Conservation (phyloP, 345 rosid genomes). For the Crucihimalaya himalaica region DNA sequence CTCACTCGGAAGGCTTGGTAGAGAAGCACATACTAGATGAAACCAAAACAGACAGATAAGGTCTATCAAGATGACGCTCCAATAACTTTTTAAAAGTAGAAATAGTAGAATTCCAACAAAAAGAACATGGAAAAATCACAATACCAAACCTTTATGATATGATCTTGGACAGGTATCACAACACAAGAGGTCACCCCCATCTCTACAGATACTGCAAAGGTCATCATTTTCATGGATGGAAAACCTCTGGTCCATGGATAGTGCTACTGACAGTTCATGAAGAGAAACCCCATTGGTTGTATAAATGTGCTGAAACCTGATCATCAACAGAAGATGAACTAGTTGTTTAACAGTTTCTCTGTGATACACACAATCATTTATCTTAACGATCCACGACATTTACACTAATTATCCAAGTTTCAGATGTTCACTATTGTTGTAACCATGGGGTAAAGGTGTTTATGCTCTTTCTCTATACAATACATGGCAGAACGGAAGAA, state of each 20-base stretch:
- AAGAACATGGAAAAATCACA: conserved; percentile 7
- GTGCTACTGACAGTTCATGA: conserved; percentile 77
- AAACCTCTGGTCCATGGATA: conserved; percentile 57
- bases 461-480: neutral
- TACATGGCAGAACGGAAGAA: neutral
- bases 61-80: conserved; percentile 13
- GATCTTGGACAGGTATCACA: conserved; percentile 98
- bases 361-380: neutral
- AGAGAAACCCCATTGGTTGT: conserved; percentile 98
- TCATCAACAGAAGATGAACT: conserved; percentile 15
- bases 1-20: conserved; percentile 59
- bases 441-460: neutral
- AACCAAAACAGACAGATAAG: conserved; percentile 3
- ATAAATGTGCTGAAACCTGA: conserved; percentile 87
- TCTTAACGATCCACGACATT: neutral
- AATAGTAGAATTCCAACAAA: conserved; percentile 10
- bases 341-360: neutral
- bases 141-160: conserved; percentile 70
- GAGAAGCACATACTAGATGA: conserved; percentile 39
- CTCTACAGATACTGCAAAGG: conserved; percentile 77
- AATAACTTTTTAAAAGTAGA: neutral
- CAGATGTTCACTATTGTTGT: neutral
- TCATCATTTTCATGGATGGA: conserved; percentile 76
- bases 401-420: neutral
- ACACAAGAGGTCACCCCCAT: conserved; percentile 86